Evolutionary conservation across 2,329 filamentous ascomycete species (phyloP), one percentile per base, ranked within the genome.

Genomic region (Tolypocladium endophyticum): DNA sequence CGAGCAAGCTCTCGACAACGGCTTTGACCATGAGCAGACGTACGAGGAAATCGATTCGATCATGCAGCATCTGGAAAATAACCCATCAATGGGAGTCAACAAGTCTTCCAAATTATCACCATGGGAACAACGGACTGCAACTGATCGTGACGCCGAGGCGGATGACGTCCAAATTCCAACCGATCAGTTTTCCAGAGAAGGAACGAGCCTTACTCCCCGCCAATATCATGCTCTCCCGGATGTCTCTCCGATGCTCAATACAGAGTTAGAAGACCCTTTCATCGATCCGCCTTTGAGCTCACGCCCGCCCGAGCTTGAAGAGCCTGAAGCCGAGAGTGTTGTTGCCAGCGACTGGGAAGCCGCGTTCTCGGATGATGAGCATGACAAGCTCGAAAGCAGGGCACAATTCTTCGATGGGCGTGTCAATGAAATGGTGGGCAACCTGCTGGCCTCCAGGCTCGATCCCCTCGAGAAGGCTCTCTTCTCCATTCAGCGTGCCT

Each of bases 291-390:
- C 78, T 52, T 65, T 72, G 65, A 75, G 77, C 63, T 74, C 76
- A 25, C 77, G 77, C 54, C 80, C 77, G 1, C 78, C 80, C 53
- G 69, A 66, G 12, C 80, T 82, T 28, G 68, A 64, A 30, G 64
- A 69, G 14, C 61, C 60, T 25, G 82, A 83, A 35, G 86, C 84
- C 28, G 62, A 59, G 9, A 65, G 60, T 62, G 77, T 87, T 20
- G 86, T 87, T 30, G 83, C 86, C 61, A 97, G 92, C 70, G 93
- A 97, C 72, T 99, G 94, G 94, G 92, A 96, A 68, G 88, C 88
- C 69, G 85, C 88, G 55, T 87, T 97, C 62, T 88, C 88, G 12
- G 89, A 90, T 23, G 87, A 88, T 39, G 90, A 95, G 68, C 90
- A 95, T 61, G 84, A 86, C 57, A 96, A 96, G 73, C 79, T 97